Percentiles rank a stretch among this genome's conserved stretches.
These are phyloP conservation scores for Trichoderma endophyticum DNA, from an alignment of 2,329 filamentous ascomycete genomes.

Conservation along the genomic window DNA sequence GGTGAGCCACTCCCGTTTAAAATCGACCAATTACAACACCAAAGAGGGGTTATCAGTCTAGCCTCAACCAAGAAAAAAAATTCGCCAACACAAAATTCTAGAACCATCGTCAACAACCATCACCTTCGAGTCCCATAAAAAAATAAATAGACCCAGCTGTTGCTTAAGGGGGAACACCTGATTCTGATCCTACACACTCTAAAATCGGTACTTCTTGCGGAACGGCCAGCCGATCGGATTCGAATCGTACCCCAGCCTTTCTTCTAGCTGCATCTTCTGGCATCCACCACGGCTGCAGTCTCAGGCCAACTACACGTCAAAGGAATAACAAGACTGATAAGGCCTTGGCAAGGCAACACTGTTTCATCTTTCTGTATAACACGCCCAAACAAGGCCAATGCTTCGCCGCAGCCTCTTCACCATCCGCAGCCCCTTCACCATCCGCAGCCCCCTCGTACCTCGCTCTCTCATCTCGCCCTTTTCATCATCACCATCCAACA, in stretches of 20 bases:
- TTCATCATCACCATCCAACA: background rate
- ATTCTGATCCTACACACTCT: background rate
- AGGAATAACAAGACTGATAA: background rate
- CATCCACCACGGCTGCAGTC: background rate
- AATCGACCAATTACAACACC: constrained; percentile 4
- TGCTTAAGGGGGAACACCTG: background rate
- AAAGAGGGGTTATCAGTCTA: background rate
- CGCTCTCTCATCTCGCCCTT: background rate
- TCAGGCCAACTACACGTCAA: background rate
- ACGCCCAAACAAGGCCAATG: background rate
- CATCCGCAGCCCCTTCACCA: background rate
- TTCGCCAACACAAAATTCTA: background rate
- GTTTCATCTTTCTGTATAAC: background rate
- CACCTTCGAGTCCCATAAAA: background rate
- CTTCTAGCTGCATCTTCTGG: background rate
- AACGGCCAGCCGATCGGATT: background rate
- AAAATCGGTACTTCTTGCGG: background rate
- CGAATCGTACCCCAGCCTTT: background rate
- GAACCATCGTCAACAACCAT: background rate
- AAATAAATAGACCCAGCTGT: background rate
- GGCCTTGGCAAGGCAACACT: background rate
- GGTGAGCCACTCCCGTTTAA: background rate
- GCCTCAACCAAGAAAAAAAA: background rate
- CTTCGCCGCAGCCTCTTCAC: constrained; percentile 12
- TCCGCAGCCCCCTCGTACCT: background rate